phyloP scores from a whole-genome alignment of 352 stramenopile genomes.

The Phytophthora hibernalis region DNA sequence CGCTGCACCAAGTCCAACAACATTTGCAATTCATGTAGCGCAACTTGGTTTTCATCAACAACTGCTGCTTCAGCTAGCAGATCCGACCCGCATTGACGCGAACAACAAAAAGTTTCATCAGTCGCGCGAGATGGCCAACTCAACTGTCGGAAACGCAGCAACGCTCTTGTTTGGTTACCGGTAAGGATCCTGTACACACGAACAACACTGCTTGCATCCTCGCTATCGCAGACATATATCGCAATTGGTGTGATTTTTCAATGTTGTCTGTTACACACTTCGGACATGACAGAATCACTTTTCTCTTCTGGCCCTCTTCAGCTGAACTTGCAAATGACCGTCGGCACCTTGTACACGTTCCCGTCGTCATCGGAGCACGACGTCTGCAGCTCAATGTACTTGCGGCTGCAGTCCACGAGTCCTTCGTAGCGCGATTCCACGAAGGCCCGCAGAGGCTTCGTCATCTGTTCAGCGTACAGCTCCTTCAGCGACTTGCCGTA shows the following conservation, averaged over 20 bases:
- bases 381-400: constrained; percentile 86
- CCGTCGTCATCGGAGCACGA: constrained; percentile 87
- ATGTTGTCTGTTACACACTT: constrained; percentile 18
- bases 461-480: constrained; percentile 72
- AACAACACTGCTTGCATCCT: not conserved
- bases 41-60: constrained; percentile 1
- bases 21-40: too few relatives aligned
- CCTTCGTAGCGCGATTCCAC: constrained; percentile 84
- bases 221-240: not conserved
- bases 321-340: constrained; percentile 88
- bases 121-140: constrained; percentile 4
- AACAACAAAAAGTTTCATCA: constrained; percentile 5
- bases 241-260: constrained; percentile 2
- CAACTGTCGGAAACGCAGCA: not conserved
- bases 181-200: not conserved
- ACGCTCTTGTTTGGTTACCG: not conserved
- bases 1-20: constrained; percentile 3
- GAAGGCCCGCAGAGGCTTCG: constrained; percentile 61
- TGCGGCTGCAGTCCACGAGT: constrained; percentile 82
- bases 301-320: constrained; percentile 34
- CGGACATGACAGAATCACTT: constrained; percentile 4
- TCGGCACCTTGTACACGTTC: constrained; percentile 85
- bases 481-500: constrained; percentile 77
- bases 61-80: constrained; percentile 3
- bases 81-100: constrained; percentile 3